Conservation (phyloP, 345 rosid genomes). For the Salix arbutifolia region DNA sequence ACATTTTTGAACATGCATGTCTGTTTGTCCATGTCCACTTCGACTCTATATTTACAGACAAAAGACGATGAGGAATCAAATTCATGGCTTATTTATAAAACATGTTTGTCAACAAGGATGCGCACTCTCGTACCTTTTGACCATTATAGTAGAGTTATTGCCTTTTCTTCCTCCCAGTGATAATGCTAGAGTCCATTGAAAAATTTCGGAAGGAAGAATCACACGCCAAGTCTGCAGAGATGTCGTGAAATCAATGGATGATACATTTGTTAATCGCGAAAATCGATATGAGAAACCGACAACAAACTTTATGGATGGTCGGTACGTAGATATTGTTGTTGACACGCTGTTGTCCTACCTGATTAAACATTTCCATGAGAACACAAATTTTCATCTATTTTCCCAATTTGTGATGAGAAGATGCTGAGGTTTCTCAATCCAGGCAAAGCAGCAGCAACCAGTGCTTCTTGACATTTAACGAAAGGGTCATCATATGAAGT, state of each 20-base stretch:
- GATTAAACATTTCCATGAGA: neutral
- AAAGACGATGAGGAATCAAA: constrained; percentile 29
- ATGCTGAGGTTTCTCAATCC: neutral
- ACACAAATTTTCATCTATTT: neutral
- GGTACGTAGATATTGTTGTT: constrained; percentile 7
- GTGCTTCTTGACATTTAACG: neutral
- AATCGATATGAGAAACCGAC: constrained; percentile 8
- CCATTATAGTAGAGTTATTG: neutral
- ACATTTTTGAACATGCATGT: neutral
- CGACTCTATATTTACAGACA: constrained; percentile 1
- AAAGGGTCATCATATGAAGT: neutral
- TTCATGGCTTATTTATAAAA: constrained; percentile 18
- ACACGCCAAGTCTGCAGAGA: neutral
- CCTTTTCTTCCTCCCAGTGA: constrained; percentile 6
- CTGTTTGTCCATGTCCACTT: constrained; percentile 3
- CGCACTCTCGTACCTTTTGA: constrained; percentile 22
- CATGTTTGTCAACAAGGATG: constrained; percentile 21
- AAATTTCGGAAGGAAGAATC: neutral
- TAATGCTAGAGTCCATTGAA: neutral
- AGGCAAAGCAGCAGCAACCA: neutral
- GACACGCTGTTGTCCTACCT: neutral
- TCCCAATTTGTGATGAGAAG: neutral
- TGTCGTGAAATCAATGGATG: constrained; percentile 21
- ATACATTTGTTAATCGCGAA: neutral
- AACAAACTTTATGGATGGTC: constrained; percentile 36